Evolutionary conservation across 768 basidiomycete species (phyloP).

Genomic region (Cystofilobasidium macerans): DNA sequence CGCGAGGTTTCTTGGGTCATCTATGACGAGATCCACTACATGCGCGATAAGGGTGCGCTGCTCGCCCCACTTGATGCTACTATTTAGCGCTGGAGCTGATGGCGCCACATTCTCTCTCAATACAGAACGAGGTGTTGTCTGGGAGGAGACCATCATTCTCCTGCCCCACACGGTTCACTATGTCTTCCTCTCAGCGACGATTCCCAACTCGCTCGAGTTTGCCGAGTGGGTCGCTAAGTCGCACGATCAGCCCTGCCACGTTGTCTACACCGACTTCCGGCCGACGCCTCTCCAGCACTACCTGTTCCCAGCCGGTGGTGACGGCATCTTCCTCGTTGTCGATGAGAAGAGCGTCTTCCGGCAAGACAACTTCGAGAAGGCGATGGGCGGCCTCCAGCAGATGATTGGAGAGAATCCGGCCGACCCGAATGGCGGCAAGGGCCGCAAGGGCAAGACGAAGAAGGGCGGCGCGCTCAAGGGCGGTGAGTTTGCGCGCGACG

Average conservation of each 20-base stretch:
- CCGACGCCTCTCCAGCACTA: slow-evolving; percentile 97
- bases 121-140: slow-evolving; percentile 88
- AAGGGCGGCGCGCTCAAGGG: slow-evolving; percentile 88
- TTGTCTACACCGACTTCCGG: slow-evolving; percentile 97
- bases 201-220: slow-evolving; percentile 98
- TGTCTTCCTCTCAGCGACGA: slow-evolving; percentile 97
- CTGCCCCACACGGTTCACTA: slow-evolving; percentile 92
- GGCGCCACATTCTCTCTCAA: background rate
- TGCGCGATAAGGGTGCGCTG: slow-evolving; percentile 69
- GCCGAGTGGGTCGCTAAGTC: slow-evolving; percentile 98
- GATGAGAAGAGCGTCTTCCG: slow-evolving; percentile 95
- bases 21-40: slow-evolving; percentile 99
- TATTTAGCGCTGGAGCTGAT: background rate
- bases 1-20: slow-evolving; percentile 99
- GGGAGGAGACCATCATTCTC: slow-evolving; percentile 90
- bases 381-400: slow-evolving; percentile 87
- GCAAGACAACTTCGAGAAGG: slow-evolving; percentile 94
- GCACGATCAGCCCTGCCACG: slow-evolving; percentile 95
- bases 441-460: slow-evolving; percentile 72
- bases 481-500: slow-evolving; percentile 40
- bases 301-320: slow-evolving; percentile 89
- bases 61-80: background rate
- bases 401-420: slow-evolving; percentile 61
- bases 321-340: slow-evolving; percentile 96
- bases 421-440: slow-evolving; percentile 26